Conservation (phyloP, 441 rosid species). For the Aquilaria agallochum region DNA sequence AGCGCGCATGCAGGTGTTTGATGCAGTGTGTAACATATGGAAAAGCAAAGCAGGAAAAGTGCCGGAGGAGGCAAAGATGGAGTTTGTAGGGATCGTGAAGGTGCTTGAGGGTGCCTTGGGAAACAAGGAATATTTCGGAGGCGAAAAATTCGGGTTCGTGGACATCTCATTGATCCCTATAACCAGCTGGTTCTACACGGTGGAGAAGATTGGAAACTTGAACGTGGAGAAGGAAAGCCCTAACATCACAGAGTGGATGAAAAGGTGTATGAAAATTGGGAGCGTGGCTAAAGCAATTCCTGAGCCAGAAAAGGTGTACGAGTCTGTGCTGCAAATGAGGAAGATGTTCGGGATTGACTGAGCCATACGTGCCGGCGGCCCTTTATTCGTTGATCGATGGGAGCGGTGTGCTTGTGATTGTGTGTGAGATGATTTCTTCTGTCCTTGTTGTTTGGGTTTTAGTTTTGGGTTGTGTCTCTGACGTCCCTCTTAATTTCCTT, state of each 20-base stretch:
- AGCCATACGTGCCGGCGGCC: not conserved
- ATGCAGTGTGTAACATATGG: slow-evolving; percentile 26
- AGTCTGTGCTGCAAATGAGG: slow-evolving; percentile 25
- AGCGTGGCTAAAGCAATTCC: slow-evolving; percentile 37
- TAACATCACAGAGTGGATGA: slow-evolving; percentile 38
- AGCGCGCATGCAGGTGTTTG: slow-evolving; percentile 23
- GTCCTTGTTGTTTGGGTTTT: too few relatives aligned
- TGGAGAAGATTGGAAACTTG: slow-evolving; percentile 39
- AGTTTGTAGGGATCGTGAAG: slow-evolving; percentile 37
- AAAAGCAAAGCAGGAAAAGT: slow-evolving; percentile 29
- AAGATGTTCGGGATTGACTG: slow-evolving; percentile 42
- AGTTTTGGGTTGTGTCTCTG: too few relatives aligned
- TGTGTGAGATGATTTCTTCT: too few relatives aligned
- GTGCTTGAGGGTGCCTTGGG: slow-evolving; percentile 41
- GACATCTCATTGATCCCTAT: slow-evolving; percentile 33
- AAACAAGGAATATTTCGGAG: slow-evolving; percentile 39
- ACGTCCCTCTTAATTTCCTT: too few relatives aligned
- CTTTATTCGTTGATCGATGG: too few relatives aligned
- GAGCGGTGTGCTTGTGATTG: too few relatives aligned
- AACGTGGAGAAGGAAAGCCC: slow-evolving; percentile 35
- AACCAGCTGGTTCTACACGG: slow-evolving; percentile 32
- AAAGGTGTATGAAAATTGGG: slow-evolving; percentile 37
- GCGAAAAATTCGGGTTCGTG: slow-evolving; percentile 35
- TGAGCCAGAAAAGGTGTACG: slow-evolving; percentile 35
- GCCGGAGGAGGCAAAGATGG: slow-evolving; percentile 24